Conservation (phyloP, 768 basidiomycete genomes). For the Mycena vitilis region DNA sequence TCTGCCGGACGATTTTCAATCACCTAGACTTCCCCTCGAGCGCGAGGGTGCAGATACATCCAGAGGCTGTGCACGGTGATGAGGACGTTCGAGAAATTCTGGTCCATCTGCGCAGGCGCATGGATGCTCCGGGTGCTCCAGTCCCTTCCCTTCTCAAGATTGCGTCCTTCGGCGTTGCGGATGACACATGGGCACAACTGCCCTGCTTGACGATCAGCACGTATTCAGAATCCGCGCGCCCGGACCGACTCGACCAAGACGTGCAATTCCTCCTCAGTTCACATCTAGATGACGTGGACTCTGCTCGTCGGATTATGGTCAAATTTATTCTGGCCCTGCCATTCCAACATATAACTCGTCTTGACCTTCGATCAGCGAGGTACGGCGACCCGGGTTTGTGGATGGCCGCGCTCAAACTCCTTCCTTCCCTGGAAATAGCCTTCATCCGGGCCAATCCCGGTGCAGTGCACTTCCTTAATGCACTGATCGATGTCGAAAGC, state of each 20-base stretch:
- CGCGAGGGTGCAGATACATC: neutral
- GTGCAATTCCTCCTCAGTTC: neutral
- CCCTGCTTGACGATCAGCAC: neutral
- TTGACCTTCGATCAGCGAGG: too few relatives aligned
- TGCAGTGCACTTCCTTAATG: too few relatives aligned
- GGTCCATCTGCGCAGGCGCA: neutral
- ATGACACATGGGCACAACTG: too few relatives aligned
- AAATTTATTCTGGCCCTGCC: too few relatives aligned
- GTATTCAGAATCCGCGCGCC: neutral
- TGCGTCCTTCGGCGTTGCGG: neutral
- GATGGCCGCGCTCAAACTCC: too few relatives aligned
- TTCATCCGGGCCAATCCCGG: too few relatives aligned
- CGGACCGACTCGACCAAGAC: neutral
- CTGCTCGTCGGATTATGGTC: too few relatives aligned
- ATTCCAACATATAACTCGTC: too few relatives aligned
- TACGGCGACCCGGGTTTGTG: too few relatives aligned
- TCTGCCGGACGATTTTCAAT: neutral
- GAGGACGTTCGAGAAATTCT: neutral
- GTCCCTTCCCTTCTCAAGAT: neutral
- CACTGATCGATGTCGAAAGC: too few relatives aligned
- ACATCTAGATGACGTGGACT: too few relatives aligned
- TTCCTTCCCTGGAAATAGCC: too few relatives aligned
- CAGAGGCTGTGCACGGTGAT: neutral
- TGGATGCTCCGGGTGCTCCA: neutral
- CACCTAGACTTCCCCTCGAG: neutral